Conservation (phyloP, 257 asterid species). For the Dorcoceras hygrometricum region DNA sequence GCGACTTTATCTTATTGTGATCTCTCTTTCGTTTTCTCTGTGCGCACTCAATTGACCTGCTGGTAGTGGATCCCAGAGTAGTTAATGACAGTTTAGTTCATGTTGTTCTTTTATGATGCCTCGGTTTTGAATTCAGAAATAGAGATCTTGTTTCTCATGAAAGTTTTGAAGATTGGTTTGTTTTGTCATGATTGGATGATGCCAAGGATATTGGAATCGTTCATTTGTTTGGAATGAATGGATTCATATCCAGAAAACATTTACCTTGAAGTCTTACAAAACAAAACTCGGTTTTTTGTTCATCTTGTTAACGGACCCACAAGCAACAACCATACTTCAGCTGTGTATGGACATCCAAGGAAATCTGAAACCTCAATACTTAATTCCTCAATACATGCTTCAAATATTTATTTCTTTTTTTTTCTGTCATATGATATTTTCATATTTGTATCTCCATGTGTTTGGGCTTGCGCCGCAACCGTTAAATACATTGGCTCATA, state of each 20-base stretch:
- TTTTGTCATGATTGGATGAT: not conserved
- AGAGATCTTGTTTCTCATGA: not conserved
- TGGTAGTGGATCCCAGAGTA: not conserved
- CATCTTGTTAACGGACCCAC: not conserved
- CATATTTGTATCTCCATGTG: not conserved
- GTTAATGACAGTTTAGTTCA: not conserved
- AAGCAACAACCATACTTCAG: no score
- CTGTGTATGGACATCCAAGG: not conserved
- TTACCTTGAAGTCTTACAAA: not conserved
- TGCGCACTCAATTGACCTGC: not conserved
- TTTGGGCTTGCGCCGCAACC: not conserved
- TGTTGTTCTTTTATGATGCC: not conserved
- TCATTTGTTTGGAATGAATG: conserved; percentile 5
- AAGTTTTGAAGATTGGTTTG: not conserved
- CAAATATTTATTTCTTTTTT: not conserved
- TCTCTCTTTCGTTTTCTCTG: not conserved
- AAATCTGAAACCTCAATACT: not conserved
- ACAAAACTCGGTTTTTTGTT: not conserved
- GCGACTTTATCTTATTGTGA: not conserved
- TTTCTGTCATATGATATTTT: not conserved
- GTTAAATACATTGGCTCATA: not conserved
- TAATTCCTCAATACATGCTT: not conserved
- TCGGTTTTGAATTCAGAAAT: no score
- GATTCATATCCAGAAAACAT: not conserved
- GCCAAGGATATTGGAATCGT: not conserved